Evolutionary conservation across 2,329 filamentous ascomycete species (phyloP).

Genomic region (Alternaria sp.): DNA sequence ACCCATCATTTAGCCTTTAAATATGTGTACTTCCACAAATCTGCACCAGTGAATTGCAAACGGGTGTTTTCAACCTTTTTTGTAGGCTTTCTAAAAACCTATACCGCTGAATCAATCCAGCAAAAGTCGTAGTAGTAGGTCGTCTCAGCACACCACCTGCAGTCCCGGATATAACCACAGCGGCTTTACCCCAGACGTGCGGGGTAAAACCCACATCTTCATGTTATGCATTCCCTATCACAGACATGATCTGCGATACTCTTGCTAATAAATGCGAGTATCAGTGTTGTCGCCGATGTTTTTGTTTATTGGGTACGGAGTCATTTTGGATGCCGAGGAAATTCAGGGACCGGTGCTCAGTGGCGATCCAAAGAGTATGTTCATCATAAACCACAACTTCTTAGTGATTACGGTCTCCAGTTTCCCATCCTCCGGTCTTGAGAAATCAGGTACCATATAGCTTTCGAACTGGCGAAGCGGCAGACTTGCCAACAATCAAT

Average conservation of each 20-base stretch:
- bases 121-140: neutral
- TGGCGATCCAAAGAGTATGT: neutral
- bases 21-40: neutral
- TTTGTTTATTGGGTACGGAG: neutral
- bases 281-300: conserved; percentile 10
- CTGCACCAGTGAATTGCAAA: neutral
- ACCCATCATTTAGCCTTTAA: conserved; percentile 4
- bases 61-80: neutral
- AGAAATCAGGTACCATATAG: neutral
- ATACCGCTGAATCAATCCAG: neutral
- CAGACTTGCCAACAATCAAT: fast-evolving
- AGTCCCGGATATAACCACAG: conserved; percentile 5
- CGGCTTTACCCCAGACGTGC: conserved; percentile 9
- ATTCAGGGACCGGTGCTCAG: conserved; percentile 49
- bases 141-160: neutral
- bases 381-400: conserved; percentile 78
- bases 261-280: neutral
- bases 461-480: neutral
- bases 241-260: conserved; percentile 2
- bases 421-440: neutral
- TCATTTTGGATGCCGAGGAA: neutral
- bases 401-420: conserved; percentile 83
- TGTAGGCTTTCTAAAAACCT: neutral
- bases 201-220: conserved; percentile 11
- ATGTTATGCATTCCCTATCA: neutral